Evolutionary conservation across 1,139 yeast species (phyloP).

Genomic region (Meyerozyma smithsonii): DNA sequence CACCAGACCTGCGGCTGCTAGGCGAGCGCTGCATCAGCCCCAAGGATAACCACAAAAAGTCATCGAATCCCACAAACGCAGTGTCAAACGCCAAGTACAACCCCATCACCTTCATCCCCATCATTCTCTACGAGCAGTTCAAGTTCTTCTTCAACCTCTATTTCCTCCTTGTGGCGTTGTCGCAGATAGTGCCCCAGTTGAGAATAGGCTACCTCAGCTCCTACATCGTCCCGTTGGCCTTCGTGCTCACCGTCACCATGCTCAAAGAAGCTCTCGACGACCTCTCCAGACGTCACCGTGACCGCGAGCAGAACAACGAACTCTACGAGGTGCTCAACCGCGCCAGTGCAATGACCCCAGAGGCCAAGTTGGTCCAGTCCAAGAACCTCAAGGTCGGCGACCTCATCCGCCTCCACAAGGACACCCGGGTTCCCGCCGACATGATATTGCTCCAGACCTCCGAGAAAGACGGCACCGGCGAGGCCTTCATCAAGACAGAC

Average conservation of each 20-base stretch:
- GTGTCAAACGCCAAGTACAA: conserved; percentile 94
- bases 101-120: conserved; percentile 81
- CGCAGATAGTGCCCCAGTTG: conserved; percentile 87
- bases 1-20: conserved; percentile 1
- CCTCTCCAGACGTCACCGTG: conserved; percentile 83
- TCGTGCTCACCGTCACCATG: conserved; percentile 91
- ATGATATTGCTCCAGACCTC: conserved; percentile 79
- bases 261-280: conserved; percentile 95
- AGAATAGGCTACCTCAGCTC: conserved; percentile 92
- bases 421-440: conserved; percentile 89
- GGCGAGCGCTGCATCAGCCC: conserved; percentile 36
- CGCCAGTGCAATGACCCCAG: conserved; percentile 19
- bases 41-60: conserved; percentile 19
- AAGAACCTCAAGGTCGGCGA: conserved; percentile 81
- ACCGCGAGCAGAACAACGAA: conserved; percentile 83
- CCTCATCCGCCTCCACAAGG: conserved; percentile 74
- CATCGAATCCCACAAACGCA: conserved; percentile 64
- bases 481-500: conserved; percentile 91
- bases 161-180: conserved; percentile 85
- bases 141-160: conserved; percentile 93
- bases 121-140: conserved; percentile 90
- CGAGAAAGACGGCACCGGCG: conserved; percentile 66
- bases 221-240: conserved; percentile 88
- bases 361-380: conserved; percentile 45
- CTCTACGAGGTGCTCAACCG: conserved; percentile 64